Evolutionary conservation across 1,284 basidiomycete genomes (phyloP), one percentile per base, ranked within the genome.

Genomic region (Ganoderma lucidum): DNA sequence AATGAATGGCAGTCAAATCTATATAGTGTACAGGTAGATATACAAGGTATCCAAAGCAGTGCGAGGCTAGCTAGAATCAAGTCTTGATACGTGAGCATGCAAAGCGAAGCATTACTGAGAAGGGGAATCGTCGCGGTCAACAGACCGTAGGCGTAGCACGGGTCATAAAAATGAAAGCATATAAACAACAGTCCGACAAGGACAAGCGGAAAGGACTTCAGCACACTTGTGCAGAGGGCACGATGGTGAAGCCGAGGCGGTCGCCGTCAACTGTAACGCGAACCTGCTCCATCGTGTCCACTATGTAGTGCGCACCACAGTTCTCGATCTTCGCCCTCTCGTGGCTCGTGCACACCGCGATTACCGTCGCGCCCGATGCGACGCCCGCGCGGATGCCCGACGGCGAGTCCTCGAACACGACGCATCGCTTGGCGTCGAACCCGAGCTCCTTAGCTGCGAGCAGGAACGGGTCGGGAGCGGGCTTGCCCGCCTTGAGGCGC

Each of bases 331-430:
- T 83, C 41, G 78, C 74, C 62, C 87, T 81, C 75, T 86, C 84
- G 74, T 88, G 91, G 79, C 85, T 90, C 74, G 86, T 93, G 83
- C 92, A 93, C 17, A 94, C 88, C 1, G 92, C 93, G 73, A 94
- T 89, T 69, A 93, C 92, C 10, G 87, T 92, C 17, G 90, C 92
- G 53, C 92, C 92, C 42, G 88, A 88, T 0, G 90, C 90, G 51
- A 92, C 88, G 64, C 90, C 92, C 1, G 92, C 91, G 53, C 85
- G 85, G 78, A 94, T 93, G 51, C 92, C 92, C 28, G 86, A 89
- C 0, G 90, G 92, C 45, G 90, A 92, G 79, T 93, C 92, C 77
- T 93, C 92, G 72, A 93, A 92, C 65, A 94, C 91, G 72, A 93
- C 86, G 69, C 89, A 90, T 23, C 84, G 83, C 66, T 81, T 79